phyloP scores from a whole-genome alignment of 805 yeast species.

The Starmerella floris region DNA sequence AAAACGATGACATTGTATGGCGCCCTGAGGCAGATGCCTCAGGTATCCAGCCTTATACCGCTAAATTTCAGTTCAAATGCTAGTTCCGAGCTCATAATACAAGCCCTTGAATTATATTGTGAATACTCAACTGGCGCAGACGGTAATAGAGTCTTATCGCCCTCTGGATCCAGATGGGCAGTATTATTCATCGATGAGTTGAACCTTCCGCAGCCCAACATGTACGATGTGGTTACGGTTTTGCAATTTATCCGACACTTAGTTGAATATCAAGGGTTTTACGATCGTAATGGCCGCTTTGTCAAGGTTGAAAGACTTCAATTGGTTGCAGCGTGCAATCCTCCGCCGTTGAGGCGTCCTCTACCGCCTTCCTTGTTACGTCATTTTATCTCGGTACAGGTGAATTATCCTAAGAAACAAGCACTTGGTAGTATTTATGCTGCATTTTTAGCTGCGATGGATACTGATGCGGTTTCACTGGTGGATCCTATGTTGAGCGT shows the following conservation, averaged over 20 bases:
- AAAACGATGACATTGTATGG: conserved; percentile 81
- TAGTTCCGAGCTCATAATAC: conserved; percentile 44
- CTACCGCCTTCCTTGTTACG: conserved; percentile 52
- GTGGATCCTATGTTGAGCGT: conserved; percentile 56
- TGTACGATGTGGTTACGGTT: conserved; percentile 59
- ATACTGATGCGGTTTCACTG: conserved; percentile 30
- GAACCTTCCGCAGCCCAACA: conserved; percentile 62
- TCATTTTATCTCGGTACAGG: conserved; percentile 51
- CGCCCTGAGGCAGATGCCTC: conserved; percentile 45
- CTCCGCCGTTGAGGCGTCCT: conserved; percentile 56
- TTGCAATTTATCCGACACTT: conserved; percentile 63
- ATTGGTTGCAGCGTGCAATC: conserved; percentile 92
- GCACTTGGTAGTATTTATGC: conserved; percentile 59
- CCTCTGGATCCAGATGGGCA: conserved; percentile 49
- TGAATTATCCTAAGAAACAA: conserved; percentile 58
- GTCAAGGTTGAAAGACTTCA: conserved; percentile 50
- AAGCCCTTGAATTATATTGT: conserved; percentile 61
- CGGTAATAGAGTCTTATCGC: conserved; percentile 48
- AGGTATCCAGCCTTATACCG: conserved; percentile 41
- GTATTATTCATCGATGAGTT: conserved; percentile 87
- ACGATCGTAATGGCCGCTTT: conserved; percentile 51
- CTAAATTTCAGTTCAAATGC: conserved; percentile 78
- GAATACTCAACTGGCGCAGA: conserved; percentile 38
- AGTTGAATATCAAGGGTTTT: conserved; percentile 62
- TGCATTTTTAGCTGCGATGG: conserved; percentile 42